Evolutionary conservation across 805 yeast genomes (phyloP), one percentile per base, ranked within the genome.

Genomic region (Yamadazyma olivae): DNA sequence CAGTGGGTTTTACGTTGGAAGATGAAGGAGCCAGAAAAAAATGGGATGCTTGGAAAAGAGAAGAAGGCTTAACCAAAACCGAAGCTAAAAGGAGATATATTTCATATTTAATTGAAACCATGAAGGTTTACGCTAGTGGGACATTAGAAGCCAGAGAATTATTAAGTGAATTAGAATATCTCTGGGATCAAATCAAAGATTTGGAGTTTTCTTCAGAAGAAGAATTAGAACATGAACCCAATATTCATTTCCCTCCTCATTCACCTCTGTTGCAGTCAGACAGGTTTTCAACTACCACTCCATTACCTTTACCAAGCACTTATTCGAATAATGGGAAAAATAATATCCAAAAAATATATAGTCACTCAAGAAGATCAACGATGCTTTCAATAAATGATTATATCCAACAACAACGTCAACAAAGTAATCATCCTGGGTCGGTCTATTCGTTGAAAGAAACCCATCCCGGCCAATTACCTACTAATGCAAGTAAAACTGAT

Each of bases 1-100:
- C 91, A 0, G 57, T 59, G 1, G 90, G 89, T 4, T 57, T 55
- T 27, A 57, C 74, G 1, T 65, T 75, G 6, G 87, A 80, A 45
- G 86, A 79, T 49, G 81, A 74, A 44, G 81, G 80, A 3, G 83
- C 82, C 7, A 75, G 75, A 51, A 72, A 78, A 47, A 86, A 87
- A 54, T 84, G 89, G 83, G 90, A 83, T 48, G 88, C 95, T 0
- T 87, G 96, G 95, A 78, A 81, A 45, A 56, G 72, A 17, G 85
- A 83, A 49, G 77, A 79, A 43, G 95, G 95, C 0, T 51, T 83
- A 18, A 51, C 77, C 14, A 73, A 70, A 40, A 75, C 82, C 0
- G 87, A 83, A 48, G 95, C 95, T 3, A 86, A 88, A 54, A 65
- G 83, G 29, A 61, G 70, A 32, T 87, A 87, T 54, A 81, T 86